Evolutionary conservation across 1,284 basidiomycete species (phyloP).

Genomic region (Apiotrichum gracile): DNA sequence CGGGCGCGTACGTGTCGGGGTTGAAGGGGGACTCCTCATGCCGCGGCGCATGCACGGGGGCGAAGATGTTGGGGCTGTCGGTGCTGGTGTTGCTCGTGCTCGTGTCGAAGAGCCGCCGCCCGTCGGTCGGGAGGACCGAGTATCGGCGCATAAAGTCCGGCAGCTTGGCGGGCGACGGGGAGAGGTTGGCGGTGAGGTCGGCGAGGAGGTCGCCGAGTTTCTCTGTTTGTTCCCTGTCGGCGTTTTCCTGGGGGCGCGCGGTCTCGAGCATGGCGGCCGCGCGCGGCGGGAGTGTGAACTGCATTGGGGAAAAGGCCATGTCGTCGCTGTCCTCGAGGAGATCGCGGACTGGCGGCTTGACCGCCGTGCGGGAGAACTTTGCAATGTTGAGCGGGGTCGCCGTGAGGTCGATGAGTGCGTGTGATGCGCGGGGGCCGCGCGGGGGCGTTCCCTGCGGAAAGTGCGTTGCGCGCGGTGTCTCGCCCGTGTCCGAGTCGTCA

Average conservation of each 20-base stretch:
- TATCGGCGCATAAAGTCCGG: conserved; percentile 36
- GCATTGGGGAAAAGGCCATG: no score
- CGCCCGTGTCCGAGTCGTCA: neutral
- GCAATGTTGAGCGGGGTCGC: conserved; percentile 52
- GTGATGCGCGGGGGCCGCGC: neutral
- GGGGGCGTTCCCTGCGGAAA: no score
- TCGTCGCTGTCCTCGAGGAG: conserved; percentile 28
- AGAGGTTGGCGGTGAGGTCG: conserved; percentile 22
- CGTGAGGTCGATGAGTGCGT: conserved; percentile 53
- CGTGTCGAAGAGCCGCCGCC: conserved; percentile 8
- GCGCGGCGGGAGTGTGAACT: conserved; percentile 66
- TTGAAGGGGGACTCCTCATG: neutral
- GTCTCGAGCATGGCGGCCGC: conserved; percentile 47
- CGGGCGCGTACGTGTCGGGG: neutral
- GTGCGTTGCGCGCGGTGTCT: neutral
- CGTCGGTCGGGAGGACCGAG: conserved; percentile 30
- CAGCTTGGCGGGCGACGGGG: conserved; percentile 8
- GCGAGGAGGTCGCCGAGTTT: conserved; percentile 39
- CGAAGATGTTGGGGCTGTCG: neutral
- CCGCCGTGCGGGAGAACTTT: conserved; percentile 38
- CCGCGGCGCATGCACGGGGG: neutral
- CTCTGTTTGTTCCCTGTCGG: neutral
- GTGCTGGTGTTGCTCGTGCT: neutral
- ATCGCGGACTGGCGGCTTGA: neutral
- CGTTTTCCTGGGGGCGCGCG: neutral